These are phyloP conservation scores for Eucalyptus erythrocorys DNA, from an alignment of 345 rosid species.

Conservation along the genomic window DNA sequence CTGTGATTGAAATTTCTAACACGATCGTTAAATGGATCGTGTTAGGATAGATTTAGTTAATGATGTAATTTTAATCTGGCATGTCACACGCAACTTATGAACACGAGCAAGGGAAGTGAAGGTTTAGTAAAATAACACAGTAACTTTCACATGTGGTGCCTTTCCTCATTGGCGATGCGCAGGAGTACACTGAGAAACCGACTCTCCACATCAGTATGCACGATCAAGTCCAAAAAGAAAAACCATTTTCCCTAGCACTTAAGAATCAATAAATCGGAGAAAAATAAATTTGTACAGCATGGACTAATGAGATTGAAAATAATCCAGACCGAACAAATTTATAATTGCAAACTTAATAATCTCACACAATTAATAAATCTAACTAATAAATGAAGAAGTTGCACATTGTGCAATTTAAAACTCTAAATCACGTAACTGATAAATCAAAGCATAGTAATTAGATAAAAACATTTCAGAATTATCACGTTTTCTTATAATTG, in stretches of 20 bases:
- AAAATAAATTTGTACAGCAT: background rate
- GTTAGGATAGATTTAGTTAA: background rate
- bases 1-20: background rate
- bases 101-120: background rate
- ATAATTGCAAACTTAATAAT: background rate
- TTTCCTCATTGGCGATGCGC: background rate
- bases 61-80: background rate
- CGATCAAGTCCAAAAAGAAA: background rate
- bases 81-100: background rate
- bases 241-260: background rate
- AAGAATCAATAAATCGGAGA: background rate
- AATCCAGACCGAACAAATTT: background rate
- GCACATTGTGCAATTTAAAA: background rate
- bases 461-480: background rate
- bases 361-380: background rate
- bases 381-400: background rate
- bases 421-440: background rate
- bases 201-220: background rate
- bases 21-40: background rate
- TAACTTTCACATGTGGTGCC: background rate
- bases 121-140: background rate
- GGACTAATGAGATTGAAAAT: background rate
- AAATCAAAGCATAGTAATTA: background rate
- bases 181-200: background rate
- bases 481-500: background rate